A percentile compares a stretch with the other conserved stretches of the same genome.
These are phyloP conservation scores for Cornus kousa DNA, from an alignment of 148 eudicot species.

Conservation along the genomic window DNA sequence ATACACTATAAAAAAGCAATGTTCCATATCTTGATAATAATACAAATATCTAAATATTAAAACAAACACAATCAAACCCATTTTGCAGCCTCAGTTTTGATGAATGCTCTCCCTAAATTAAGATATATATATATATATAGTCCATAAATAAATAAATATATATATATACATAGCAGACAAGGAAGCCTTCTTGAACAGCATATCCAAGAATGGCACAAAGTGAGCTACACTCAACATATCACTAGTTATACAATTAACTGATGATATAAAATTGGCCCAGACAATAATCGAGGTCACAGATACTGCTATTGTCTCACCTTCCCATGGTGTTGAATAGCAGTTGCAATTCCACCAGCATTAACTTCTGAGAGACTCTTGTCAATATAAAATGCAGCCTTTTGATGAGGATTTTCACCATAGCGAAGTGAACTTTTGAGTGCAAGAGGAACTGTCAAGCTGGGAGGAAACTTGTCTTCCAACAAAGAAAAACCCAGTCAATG, in stretches of 20 bases:
- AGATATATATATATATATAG: background rate
- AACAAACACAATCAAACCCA: too few relatives aligned
- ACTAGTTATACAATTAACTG: background rate
- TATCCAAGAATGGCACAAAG: background rate
- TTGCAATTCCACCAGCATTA: slow-evolving; percentile 92
- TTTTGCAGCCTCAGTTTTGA: too few relatives aligned
- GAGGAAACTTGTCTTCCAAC: slow-evolving; percentile 73
- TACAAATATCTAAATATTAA: too few relatives aligned
- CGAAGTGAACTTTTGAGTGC: slow-evolving; percentile 75
- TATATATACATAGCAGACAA: background rate
- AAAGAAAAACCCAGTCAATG: slow-evolving; percentile 3
- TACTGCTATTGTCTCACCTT: slow-evolving; percentile 54
- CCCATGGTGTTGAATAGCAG: slow-evolving; percentile 93
- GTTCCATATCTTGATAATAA: too few relatives aligned
- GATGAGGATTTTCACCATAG: slow-evolving; percentile 99
- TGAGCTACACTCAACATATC: background rate
- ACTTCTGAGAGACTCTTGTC: slow-evolving; percentile 91
- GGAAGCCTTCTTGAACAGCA: background rate
- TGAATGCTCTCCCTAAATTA: background rate
- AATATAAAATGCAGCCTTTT: slow-evolving; percentile 88
- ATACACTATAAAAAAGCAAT: too few relatives aligned
- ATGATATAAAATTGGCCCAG: background rate
- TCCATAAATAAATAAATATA: background rate
- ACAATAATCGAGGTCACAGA: background rate
- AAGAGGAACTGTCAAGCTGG: slow-evolving; percentile 70